Percentiles rank a stretch among this genome's conserved stretches.
Evolutionary conservation across 2,329 filamentous ascomycete genomes (phyloP).

Genomic region (Fusarium azukiicola): DNA sequence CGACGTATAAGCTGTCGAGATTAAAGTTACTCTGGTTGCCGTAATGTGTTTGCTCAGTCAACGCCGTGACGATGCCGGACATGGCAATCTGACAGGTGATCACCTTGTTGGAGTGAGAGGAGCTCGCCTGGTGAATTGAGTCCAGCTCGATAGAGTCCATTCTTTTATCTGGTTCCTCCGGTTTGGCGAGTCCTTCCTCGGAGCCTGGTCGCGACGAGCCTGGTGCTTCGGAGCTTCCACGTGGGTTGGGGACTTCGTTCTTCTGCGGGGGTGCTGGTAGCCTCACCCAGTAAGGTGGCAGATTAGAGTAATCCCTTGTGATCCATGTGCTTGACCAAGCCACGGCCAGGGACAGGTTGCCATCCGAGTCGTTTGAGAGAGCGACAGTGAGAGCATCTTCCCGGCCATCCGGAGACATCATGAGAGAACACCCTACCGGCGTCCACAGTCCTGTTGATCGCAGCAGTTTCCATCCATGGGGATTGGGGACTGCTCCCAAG

Average conservation of each 20-base stretch:
- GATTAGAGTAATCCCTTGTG: constrained; percentile 70
- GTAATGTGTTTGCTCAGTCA: constrained; percentile 62
- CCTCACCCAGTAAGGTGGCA: constrained; percentile 81
- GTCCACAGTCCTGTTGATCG: constrained; percentile 80
- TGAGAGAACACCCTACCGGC: constrained; percentile 77
- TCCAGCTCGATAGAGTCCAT: constrained; percentile 54
- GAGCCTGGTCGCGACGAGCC: not conserved
- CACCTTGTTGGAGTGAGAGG: constrained; percentile 51
- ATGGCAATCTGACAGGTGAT: constrained; percentile 73
- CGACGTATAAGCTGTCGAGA: constrained; percentile 68
- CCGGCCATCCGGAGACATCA: constrained; percentile 73
- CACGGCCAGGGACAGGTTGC: constrained; percentile 77
- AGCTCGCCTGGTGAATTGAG: constrained; percentile 59
- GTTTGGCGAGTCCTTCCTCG: constrained; percentile 21
- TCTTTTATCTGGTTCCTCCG: constrained; percentile 16
- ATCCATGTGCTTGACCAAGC: constrained; percentile 78
- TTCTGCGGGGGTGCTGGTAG: constrained; percentile 62
- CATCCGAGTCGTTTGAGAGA: constrained; percentile 79
- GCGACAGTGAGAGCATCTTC: constrained; percentile 75
- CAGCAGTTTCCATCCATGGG: constrained; percentile 78
- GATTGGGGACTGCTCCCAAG: constrained; percentile 80
- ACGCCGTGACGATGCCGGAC: constrained; percentile 69
- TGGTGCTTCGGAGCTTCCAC: not conserved
- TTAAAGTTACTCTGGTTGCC: constrained; percentile 44
- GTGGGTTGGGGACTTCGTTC: not conserved